phyloP scores from a whole-genome alignment of 148 eudicot species.

The Rhododendron griersonianum region DNA sequence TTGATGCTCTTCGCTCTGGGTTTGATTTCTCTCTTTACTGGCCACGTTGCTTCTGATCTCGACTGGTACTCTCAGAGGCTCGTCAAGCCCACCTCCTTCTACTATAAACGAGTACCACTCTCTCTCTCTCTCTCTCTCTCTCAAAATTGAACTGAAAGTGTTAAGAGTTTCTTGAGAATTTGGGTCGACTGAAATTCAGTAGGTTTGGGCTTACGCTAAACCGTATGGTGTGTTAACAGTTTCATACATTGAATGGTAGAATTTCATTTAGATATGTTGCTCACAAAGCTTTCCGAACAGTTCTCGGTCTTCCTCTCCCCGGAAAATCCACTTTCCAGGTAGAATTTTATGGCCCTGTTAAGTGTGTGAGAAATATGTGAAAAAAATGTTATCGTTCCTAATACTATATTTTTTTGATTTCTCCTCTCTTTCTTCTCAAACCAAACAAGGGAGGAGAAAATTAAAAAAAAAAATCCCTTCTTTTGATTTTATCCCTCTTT shows the following conservation, averaged over 20 bases:
- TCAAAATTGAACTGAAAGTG: not conserved
- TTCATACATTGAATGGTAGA: not conserved
- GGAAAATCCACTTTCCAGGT: not conserved
- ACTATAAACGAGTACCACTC: constrained; percentile 45
- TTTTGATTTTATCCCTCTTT: not conserved
- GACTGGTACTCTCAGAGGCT: constrained; percentile 83
- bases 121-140: not conserved
- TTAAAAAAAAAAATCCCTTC: too few relatives aligned
- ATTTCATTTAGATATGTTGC: not conserved
- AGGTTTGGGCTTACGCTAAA: not conserved
- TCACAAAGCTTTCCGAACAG: not conserved
- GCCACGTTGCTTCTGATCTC: constrained; percentile 91
- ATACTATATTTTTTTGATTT: not conserved
- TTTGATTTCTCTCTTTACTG: constrained; percentile 82
- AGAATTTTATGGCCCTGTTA: not conserved
- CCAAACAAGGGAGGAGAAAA: not conserved
- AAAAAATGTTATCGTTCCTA: not conserved
- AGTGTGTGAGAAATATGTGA: not conserved
- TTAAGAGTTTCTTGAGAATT: not conserved
- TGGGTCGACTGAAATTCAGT: not conserved
- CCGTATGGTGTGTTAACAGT: not conserved
- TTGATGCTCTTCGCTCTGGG: constrained; percentile 78
- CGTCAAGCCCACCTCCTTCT: constrained; percentile 48
- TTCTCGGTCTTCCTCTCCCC: not conserved
- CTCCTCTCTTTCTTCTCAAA: not conserved